phyloP scores from a whole-genome alignment of 257 asterid genomes.

The Gardenia jasminoides region DNA sequence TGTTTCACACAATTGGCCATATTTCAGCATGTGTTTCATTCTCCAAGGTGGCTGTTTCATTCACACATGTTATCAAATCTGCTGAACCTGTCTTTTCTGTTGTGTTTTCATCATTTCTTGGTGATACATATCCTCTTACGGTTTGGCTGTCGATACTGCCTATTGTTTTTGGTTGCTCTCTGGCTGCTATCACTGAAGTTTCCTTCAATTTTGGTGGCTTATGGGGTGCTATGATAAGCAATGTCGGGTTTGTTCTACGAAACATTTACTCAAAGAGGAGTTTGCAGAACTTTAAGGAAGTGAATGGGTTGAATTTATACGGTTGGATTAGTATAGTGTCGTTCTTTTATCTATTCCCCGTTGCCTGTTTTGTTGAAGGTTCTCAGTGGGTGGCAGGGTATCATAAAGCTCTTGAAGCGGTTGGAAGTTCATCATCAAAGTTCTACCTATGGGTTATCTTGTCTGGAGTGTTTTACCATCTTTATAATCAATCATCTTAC shows the following conservation, averaged over 20 bases:
- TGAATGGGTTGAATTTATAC: slow-evolving; percentile 86
- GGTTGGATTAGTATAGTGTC: slow-evolving; percentile 84
- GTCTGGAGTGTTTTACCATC: slow-evolving; percentile 82
- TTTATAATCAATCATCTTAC: slow-evolving; percentile 87
- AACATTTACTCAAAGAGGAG: slow-evolving; percentile 89
- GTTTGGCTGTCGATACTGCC: slow-evolving; percentile 94
- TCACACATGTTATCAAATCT: slow-evolving; percentile 93
- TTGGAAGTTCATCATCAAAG: slow-evolving; percentile 60
- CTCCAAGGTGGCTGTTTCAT: slow-evolving; percentile 95
- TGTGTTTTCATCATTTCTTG: slow-evolving; percentile 72
- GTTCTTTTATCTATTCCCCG: slow-evolving; percentile 74
- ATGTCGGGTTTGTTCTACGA: slow-evolving; percentile 83
- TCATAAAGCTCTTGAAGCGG: slow-evolving; percentile 59
- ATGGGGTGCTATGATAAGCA: slow-evolving; percentile 89
- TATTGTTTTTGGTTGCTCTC: slow-evolving; percentile 92
- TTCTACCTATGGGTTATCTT: slow-evolving; percentile 82
- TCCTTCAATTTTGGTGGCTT: slow-evolving; percentile 83
- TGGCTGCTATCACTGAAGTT: slow-evolving; percentile 94
- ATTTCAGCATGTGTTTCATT: slow-evolving; percentile 97
- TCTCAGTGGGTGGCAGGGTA: slow-evolving; percentile 93
- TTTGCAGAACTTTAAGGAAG: slow-evolving; percentile 78
- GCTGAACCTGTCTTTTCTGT: slow-evolving; percentile 96
- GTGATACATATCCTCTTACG: slow-evolving; percentile 67
- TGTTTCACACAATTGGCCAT: slow-evolving; percentile 90
- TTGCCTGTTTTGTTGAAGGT: slow-evolving; percentile 87